Base-by-base conservation (phyloP, 495 filamentous ascomycete genomes). In the Rusavskia elegans region DNA sequence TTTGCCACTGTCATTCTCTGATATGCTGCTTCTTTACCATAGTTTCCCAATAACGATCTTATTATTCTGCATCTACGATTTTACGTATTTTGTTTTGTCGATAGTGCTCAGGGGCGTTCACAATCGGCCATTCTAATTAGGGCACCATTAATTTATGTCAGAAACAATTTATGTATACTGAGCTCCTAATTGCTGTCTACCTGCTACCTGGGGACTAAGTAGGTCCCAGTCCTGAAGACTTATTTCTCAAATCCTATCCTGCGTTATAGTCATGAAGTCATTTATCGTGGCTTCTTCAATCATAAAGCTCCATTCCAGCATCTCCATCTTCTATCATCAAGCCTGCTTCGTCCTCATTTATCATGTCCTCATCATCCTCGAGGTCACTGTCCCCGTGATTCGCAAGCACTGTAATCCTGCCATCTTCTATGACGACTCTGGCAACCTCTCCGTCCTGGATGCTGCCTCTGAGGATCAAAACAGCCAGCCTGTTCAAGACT, bases 401-500 rank as follows among this genome's bases (percentile, higher is more conserved):
- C 30, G 89, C 73, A 7, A 92, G 53, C 3, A 98, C 85, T 5
- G 75, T 69, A 32, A 96, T 79, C 63, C 84, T 84, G 35, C 83
- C 82, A 54, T 85, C 75, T 49, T 79, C 78, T 61, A 96, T 69
- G 35, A 85, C 79, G 36, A 96, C 87, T 21, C 75, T 70, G 3
- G 90, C 92, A 2, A 64, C 62, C 67, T 98, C 92, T 21, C 89
- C 88, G 61, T 98, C 89, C 57, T 72, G 76, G 62, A 98, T 82
- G 39, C 74, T 78, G 48, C 89, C 89, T 32, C 88, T 75, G 14
- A 98, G 77, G 48, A 98, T 87, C 51, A 95, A 73, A 23, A 98
- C 82, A 0, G 92, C 92, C 51, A 98, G 69, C 32, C 82, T 82
- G 65, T 98, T 98, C 55, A 98, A 78, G 29, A 98, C 85, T 66